Base-by-base conservation (phyloP, 345 rosid genomes). In the Citropsis articulata region DNA sequence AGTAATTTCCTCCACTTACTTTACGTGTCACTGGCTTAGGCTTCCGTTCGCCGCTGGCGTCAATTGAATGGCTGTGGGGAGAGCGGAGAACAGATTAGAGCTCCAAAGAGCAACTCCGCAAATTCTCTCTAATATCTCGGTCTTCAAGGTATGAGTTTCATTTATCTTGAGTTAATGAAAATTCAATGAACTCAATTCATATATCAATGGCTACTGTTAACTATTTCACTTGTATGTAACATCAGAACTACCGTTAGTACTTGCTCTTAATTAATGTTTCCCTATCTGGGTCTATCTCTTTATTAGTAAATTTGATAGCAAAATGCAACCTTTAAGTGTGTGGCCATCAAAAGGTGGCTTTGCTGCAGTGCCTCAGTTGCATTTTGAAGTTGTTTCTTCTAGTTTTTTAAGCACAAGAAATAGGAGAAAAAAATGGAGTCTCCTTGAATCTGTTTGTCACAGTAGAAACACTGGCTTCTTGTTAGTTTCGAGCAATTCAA, bases 251-350 rank as follows among this genome's bases (percentile, higher is more conserved):
- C 33, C 12, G 24, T 70, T 9, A 16, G 36, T 59, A 30, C 40
- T 79, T 77, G 64, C 78, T 33, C 70, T 78, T 73, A 57, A 64
- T 38, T 38, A 75, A 79, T 71, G 56, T 74, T 82, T 78, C 80
- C 35, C 53, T 18, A 73, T 80, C 81, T 84, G 80, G 77, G 78
- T 42, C 75, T 76, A 76, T 68, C 48, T 63, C 19, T 63, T 70
- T 45, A 35, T 69, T 78, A 42, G 68, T 77, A 63, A 79, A 27
- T 69, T 78, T 31, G 42, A 14, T 61, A 56, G 53, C 75, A 90
- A 84, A 83, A 95, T 93, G 98, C 95, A 91, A 88, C 80, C 90
- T 91, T 88, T 91, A 79, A 82, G 88, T 55, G 80, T 87, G 40
- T 86, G 86, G 87, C 87, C 92, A 25, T 63, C 71, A 22, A 79